These are phyloP conservation scores for Citrus reticulata DNA, from an alignment of 345 rosid genomes.

Conservation along the genomic window DNA sequence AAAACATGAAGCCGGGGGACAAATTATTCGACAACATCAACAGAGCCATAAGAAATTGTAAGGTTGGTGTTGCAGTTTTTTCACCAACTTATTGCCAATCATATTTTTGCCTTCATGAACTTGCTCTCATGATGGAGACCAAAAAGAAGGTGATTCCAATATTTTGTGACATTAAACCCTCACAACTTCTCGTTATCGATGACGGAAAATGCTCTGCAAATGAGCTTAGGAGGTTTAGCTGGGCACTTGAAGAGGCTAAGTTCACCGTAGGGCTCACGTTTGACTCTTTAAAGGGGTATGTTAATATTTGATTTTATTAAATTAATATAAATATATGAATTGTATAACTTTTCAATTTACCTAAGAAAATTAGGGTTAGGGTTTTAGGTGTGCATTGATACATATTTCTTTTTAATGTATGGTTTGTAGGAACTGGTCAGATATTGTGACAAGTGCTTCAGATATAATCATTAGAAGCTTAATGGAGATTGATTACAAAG, in stretches of 20 bases:
- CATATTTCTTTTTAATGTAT: neutral
- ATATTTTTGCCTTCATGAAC: conserved; percentile 62
- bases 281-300: conserved; percentile 63
- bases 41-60: conserved; percentile 41
- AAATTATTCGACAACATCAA: conserved; percentile 62
- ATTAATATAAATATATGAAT: no score
- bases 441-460: conserved; percentile 54
- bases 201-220: conserved; percentile 26
- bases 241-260: conserved; percentile 73
- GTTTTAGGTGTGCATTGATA: neutral
- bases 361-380: neutral
- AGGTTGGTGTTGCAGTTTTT: conserved; percentile 54
- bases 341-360: neutral
- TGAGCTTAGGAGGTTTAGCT: conserved; percentile 43
- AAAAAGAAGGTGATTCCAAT: conserved; percentile 66
- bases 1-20: conserved; percentile 77
- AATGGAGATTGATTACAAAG: conserved; percentile 45
- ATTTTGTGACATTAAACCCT: conserved; percentile 72
- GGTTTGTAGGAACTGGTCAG: conserved; percentile 49
- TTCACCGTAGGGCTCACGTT: conserved; percentile 60
- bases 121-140: conserved; percentile 67
- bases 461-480: conserved; percentile 56
- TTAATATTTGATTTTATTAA: no score
- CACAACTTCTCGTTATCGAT: conserved; percentile 45
- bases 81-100: conserved; percentile 65